Base-by-base conservation (phyloP, 306 rosid species). In the Quercus engelmannii region DNA sequence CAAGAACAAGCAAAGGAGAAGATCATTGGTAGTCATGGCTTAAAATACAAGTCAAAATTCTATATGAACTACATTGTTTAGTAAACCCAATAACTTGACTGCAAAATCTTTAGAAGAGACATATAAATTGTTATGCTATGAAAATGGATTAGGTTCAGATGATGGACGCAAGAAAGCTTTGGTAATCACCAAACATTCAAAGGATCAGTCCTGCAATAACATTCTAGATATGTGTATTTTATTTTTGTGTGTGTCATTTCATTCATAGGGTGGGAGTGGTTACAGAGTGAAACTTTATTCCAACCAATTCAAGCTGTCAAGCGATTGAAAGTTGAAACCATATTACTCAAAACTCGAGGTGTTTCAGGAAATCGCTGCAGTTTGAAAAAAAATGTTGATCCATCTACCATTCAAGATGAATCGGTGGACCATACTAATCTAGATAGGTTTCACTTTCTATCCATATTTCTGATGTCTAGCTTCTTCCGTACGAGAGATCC, bases 131-230 rank as follows among this genome's bases (percentile, higher is more conserved):
- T 2, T 10, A 58, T 58, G 14, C 10, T 59, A 12, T 59, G 5
- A 9, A 59, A 59, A 11, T 59, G 65, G 31, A 59, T 59, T 9
- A 59, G 65, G 25, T 59, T 23, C 2, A 15, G 71, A 67, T 33
- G 71, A 21, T 33, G 51, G n/a, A 67, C 21, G 15, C 23, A 31
- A 67, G 15, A 9, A 18, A 33, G 72, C 11, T 19, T 12, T 35
- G 21, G 12, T 19, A 67, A 33, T 67, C 72, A 67, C 72, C 72
- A 67, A 67, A 67, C 72, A 31, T 59, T 59, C 65, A 59, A 59
- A 59, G 30, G 31, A 59, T 41, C 46, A 41, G 46, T 41, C 46
- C 46, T 41, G 46, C 46, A 41, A 41, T 41, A 41, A 41, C 11
- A 41, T 41, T 41, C 46, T 41, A 41, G 54, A 49, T 46, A 46